phyloP scores from a whole-genome alignment of 257 asterid species.

The Parsonsia alboflavescens region DNA sequence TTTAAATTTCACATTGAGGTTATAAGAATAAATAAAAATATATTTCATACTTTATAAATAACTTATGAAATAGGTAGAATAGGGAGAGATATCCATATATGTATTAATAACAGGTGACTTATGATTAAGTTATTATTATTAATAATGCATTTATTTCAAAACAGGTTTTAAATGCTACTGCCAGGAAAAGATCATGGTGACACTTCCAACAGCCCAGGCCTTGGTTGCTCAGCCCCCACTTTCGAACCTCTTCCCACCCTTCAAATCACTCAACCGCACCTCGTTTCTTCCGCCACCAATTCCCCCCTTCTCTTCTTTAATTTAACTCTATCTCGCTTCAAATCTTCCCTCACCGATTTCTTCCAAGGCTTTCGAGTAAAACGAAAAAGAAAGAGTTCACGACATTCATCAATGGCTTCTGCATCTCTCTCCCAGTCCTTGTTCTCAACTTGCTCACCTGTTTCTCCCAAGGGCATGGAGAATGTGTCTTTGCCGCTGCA shows the following conservation, averaged over 20 bases:
- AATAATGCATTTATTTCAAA: no score
- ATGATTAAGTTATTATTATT: no score
- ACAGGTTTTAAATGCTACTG: no score
- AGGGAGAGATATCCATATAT: no score
- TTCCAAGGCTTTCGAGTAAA: neutral
- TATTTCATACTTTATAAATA: no score
- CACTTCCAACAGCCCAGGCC: neutral
- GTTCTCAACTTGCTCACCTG: conserved; percentile 40
- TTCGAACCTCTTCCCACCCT: neutral
- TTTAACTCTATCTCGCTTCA: conserved; percentile 3
- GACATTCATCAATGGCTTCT: conserved; percentile 53
- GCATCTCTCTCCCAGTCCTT: conserved; percentile 48
- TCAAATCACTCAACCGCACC: conserved; percentile 14
- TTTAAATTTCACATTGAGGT: no score
- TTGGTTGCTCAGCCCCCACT: conserved; percentile 18
- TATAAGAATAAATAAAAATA: no score
- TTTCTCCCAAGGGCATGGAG: conserved; percentile 19
- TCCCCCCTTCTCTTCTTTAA: conserved; percentile 17
- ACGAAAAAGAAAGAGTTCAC: neutral
- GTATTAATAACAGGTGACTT: no score
- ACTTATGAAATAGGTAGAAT: no score
- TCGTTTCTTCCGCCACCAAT: conserved; percentile 25
- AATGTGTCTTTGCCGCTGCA: conserved; percentile 26
- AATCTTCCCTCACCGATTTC: neutral
- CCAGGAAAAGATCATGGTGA: neutral